phyloP scores from a whole-genome alignment of 164 flowering plant species.

The Protea cynaroides region DNA sequence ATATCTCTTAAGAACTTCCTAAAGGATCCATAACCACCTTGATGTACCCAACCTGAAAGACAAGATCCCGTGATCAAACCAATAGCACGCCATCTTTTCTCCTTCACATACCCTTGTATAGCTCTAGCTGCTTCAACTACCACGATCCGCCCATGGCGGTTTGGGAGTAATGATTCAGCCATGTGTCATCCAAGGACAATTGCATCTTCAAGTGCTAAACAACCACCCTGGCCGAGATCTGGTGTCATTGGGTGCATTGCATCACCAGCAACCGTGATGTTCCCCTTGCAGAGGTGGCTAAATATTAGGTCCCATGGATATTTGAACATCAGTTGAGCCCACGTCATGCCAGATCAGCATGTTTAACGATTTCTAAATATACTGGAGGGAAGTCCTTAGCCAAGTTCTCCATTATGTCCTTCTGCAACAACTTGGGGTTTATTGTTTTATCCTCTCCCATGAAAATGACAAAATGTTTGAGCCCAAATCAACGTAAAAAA shows the following conservation, averaged over 20 bases:
- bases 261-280: constrained; percentile 27
- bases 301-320: too few relatives aligned
- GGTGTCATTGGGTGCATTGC: constrained; percentile 37
- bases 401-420: constrained; percentile 16
- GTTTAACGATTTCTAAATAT: constrained; percentile 18
- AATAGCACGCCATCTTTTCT: too few relatives aligned
- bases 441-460: constrained; percentile 6
- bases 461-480: neutral
- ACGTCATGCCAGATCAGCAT: constrained; percentile 21
- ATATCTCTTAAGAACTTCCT: too few relatives aligned
- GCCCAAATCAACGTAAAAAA: too few relatives aligned
- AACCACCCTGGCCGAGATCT: constrained; percentile 24
- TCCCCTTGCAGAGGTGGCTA: constrained; percentile 14
- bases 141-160: too few relatives aligned
- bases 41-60: too few relatives aligned
- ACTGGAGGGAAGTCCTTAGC: constrained; percentile 23
- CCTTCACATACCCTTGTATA: too few relatives aligned
- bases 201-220: constrained; percentile 2
- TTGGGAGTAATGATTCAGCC: too few relatives aligned
- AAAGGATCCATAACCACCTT: too few relatives aligned
- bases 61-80: too few relatives aligned
- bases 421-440: constrained; percentile 19
- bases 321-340: constrained; percentile 18
- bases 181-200: too few relatives aligned
- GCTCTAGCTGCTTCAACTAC: too few relatives aligned